A percentile compares a stretch with the other conserved stretches of the same genome.
phyloP scores from a whole-genome alignment of 345 rosid species.

The Garcia nutans region DNA sequence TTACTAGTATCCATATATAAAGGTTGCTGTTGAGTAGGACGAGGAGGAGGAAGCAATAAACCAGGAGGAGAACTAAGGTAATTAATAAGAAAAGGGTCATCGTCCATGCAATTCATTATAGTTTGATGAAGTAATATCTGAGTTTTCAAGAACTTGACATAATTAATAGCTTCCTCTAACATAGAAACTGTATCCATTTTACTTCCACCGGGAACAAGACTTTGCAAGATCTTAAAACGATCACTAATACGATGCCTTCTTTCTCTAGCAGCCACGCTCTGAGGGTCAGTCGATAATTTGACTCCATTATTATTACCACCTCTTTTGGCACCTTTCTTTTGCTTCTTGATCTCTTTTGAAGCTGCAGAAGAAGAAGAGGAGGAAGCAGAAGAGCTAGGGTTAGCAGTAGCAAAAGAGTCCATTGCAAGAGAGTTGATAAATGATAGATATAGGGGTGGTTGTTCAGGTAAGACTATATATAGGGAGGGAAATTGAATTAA shows the following conservation, averaged over 20 bases:
- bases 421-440: no score
- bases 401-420: constrained; percentile 26
- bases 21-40: not conserved
- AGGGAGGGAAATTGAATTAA: not conserved
- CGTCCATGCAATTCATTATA: constrained; percentile 29
- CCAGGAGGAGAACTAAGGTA: constrained; percentile 1
- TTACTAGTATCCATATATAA: constrained; percentile 4
- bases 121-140: constrained; percentile 75
- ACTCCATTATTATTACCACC: constrained; percentile 27
- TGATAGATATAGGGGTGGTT: no score
- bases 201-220: constrained; percentile 80
- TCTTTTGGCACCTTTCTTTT: constrained; percentile 21
- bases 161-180: constrained; percentile 82
- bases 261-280: constrained; percentile 87
- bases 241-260: constrained; percentile 83
- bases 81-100: constrained; percentile 3
- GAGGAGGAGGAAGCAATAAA: constrained; percentile 1
- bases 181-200: constrained; percentile 92
- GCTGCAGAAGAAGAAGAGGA: constrained; percentile 33
- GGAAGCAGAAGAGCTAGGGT: constrained; percentile 30
- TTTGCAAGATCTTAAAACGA: constrained; percentile 78
- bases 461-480: not conserved
- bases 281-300: constrained; percentile 81
- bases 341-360: constrained; percentile 16
- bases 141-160: constrained; percentile 81